Evolutionary conservation across 139 green algal species (phyloP).

Genomic region (Haematococcus lacustris): DNA sequence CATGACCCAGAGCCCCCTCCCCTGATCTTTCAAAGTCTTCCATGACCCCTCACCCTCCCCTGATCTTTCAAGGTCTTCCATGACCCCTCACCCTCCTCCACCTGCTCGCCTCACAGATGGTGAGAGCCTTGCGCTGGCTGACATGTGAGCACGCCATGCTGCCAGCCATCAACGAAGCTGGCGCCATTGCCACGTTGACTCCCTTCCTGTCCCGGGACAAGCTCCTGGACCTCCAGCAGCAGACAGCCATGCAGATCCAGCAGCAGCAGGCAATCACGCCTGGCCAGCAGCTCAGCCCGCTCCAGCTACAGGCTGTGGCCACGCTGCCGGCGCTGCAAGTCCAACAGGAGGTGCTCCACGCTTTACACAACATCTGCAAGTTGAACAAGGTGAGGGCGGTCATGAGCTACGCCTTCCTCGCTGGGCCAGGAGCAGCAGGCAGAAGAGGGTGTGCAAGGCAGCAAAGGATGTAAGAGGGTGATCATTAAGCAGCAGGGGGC

Average conservation of each 20-base stretch:
- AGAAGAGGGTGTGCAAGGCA: neutral
- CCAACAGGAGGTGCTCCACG: slow-evolving; percentile 56
- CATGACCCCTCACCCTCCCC: no score
- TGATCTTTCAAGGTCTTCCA: no score
- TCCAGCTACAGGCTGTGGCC: neutral
- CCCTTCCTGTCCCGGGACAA: slow-evolving; percentile 36
- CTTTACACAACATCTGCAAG: slow-evolving; percentile 76
- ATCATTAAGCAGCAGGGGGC: neutral
- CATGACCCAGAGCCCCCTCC: neutral
- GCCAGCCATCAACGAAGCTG: slow-evolving; percentile 44
- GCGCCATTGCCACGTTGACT: slow-evolving; percentile 43
- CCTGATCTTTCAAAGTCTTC: neutral
- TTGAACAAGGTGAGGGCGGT: slow-evolving; percentile 43
- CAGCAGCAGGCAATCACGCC: neutral
- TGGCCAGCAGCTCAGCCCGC: no score
- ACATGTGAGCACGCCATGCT: slow-evolving; percentile 32
- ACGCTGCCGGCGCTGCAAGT: slow-evolving; percentile 11
- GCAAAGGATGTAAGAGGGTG: neutral
- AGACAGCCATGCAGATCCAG: no score
- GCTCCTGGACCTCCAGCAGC: no score
- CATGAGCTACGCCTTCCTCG: neutral
- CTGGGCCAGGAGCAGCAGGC: no score
- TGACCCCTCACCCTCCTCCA: neutral
- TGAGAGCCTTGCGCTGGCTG: slow-evolving; percentile 42
- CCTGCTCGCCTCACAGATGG: slow-evolving; percentile 6